Base-by-base conservation (phyloP, 805 yeast genomes). In the Pichia eremophila region DNA sequence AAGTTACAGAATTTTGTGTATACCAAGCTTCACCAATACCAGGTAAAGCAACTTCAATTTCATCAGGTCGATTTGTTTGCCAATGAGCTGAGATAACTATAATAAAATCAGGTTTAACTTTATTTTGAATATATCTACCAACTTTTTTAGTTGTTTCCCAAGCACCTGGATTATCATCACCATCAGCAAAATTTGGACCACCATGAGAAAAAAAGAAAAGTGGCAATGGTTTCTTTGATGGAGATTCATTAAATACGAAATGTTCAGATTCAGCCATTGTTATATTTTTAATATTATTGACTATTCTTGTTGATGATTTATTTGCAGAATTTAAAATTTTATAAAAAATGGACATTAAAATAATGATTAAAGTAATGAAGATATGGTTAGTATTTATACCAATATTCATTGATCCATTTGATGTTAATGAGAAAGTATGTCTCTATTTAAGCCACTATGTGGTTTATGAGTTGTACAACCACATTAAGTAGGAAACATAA, bases 121-220 rank as follows among this genome's bases (percentile, higher is more conserved):
- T 56, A 1, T 66, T 59, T 43, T 70, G 68, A 52, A 85, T 78
- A 37, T 66, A 62, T 17, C 60, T 52, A 3, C 95, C 95, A 8
- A 82, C 51, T 22, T 63, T 54, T 42, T 69, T 63, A 8, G 80
- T 70, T 6, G 66, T 66, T 25, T 70, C 66, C 69, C 75, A 83
- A 0, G 91, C 90, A 6, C 86, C 86, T 3, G 46, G 45, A 48
- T 75, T 72, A 36, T 68, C 73, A n/a, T 70, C 64, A 35, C 68
- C 60, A 55, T 82, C 81, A 70, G 84, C 76, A 61, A 85, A 83
- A 1, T 85, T 79, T 8, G 95, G 95, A 0, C 90, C 93, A 8
- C 95, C 95, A 64, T 85, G 95, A n/a, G 87, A 79, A 40, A 84
- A 59, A 62, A 85, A 86, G 59, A 66, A 83, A 1, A 79, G 74